Evolutionary conservation across 2,329 filamentous ascomycete species (phyloP), one percentile per base, ranked within the genome.

Genomic region (Paracoccidioides lutzii): DNA sequence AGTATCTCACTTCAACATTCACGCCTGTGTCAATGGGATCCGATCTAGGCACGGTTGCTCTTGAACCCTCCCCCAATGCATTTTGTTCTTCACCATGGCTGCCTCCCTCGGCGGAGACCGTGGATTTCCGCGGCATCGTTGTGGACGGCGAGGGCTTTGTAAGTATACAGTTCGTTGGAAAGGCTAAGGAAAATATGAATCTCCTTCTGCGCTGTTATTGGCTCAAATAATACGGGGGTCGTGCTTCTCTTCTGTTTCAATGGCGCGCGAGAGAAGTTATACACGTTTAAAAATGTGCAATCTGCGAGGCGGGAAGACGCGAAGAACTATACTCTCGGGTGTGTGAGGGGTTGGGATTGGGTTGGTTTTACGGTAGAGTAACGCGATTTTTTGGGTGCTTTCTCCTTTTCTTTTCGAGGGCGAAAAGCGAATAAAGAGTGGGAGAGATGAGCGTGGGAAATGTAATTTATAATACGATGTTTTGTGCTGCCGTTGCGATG

Each of bases 41-140:
- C 52, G n/a, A 5, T 38, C 56, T 43, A 35, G 37, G 30, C 43
- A 42, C 51, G 3, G 63, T 59, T 8, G 62, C 22, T 56, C 60
- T 63, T 4, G 63, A 62, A 22, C 49, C 28, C 22, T 52, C 59
- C 55, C 42, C 62, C 60, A 49, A 55, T 57, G 33, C 43, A 12
- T 33, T 48, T 15, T 45, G 38, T 22, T 54, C 53, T 15, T 54
- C 53, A 5, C 48, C 45, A 30, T 48, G 35, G 28, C 32, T 40
- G 43, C 59, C 58, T 37, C 58, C 43, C 42, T 61, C 62, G 49
- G 63, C 62, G 5, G 67, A 67, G 37, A 66, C 65, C 15, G 67
- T 66, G 32, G 69, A 70, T 64, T 70, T 70, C 60, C 67, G 69
- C 33, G 66, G 66, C 37, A 67, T 65, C 66, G 69, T 69, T 53